These are phyloP conservation scores for Phytophthora ohioensis DNA, from an alignment of 352 stramenopile genomes.

Conservation along the genomic window DNA sequence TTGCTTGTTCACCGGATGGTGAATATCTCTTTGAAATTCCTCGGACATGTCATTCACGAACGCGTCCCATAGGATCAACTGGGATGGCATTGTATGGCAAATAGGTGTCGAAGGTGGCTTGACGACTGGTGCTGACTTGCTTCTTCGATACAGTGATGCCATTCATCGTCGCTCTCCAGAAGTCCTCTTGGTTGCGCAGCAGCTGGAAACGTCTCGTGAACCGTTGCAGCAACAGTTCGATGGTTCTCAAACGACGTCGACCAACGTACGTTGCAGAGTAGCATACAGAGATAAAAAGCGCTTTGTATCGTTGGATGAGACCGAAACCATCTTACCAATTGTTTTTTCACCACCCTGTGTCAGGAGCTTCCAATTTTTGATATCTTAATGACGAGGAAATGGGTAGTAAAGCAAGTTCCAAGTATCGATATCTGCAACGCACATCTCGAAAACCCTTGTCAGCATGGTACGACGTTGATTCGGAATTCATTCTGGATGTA, in stretches of 20 bases:
- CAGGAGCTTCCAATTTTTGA: neutral
- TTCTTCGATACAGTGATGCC: neutral
- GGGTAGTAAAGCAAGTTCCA: too few relatives aligned
- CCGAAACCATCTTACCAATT: neutral
- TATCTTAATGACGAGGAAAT: neutral
- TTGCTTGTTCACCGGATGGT: neutral
- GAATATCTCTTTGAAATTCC: neutral
- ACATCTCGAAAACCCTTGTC: neutral
- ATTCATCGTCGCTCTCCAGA: neutral
- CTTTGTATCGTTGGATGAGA: neutral
- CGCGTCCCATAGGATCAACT: neutral
- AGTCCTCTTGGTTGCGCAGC: neutral
- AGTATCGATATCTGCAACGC: too few relatives aligned
- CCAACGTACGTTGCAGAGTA: neutral
- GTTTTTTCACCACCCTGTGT: neutral
- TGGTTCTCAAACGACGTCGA: neutral
- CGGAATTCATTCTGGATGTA: neutral
- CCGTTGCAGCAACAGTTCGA: neutral
- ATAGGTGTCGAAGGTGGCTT: neutral
- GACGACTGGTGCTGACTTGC: neutral
- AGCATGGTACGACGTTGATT: neutral
- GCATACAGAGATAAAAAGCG: neutral
- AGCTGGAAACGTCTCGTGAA: too few relatives aligned
- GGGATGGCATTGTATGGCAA: neutral
- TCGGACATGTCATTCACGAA: neutral